phyloP scores from a whole-genome alignment of 768 basidiomycete genomes.

The Pisolithus orientalis region DNA sequence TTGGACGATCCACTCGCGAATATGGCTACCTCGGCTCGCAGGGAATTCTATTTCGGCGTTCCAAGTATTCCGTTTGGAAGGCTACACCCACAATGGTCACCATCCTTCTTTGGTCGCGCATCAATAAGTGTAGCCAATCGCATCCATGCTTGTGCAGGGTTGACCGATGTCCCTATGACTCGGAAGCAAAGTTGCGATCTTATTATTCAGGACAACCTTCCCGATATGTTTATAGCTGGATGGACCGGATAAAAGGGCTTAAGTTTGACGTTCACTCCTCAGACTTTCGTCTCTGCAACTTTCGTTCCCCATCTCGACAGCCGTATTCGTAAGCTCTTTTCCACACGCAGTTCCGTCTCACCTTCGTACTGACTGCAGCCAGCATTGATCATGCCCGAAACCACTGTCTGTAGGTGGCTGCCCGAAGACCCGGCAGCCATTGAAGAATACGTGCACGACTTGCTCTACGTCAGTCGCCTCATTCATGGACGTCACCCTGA shows the following conservation, averaged over 20 bases:
- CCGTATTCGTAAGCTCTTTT: no score
- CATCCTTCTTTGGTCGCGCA: no score
- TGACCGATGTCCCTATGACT: no score
- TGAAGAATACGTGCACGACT: constrained; percentile 9
- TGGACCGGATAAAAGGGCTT: neutral
- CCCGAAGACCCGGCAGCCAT: constrained; percentile 11
- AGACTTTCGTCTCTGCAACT: neutral
- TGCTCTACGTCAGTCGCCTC: neutral
- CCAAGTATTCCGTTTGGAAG: no score
- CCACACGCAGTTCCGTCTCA: no score
- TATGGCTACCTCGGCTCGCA: no score
- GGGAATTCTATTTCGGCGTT: no score
- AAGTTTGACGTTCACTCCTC: neutral
- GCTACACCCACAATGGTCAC: no score
- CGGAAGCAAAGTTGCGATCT: no score
- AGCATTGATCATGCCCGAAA: neutral
- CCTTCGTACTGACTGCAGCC: neutral
- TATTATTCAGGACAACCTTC: neutral
- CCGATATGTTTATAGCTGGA: neutral
- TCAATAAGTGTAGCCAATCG: no score
- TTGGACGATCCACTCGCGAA: no score
- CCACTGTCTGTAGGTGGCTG: constrained; percentile 9
- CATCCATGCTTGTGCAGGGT: no score
- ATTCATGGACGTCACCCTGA: neutral
- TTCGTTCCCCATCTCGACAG: neutral